Percentiles rank a stretch among this genome's conserved stretches.
phyloP scores from a whole-genome alignment of 2,329 filamentous ascomycete species.

The Scopulariopsis brevicaulis region DNA sequence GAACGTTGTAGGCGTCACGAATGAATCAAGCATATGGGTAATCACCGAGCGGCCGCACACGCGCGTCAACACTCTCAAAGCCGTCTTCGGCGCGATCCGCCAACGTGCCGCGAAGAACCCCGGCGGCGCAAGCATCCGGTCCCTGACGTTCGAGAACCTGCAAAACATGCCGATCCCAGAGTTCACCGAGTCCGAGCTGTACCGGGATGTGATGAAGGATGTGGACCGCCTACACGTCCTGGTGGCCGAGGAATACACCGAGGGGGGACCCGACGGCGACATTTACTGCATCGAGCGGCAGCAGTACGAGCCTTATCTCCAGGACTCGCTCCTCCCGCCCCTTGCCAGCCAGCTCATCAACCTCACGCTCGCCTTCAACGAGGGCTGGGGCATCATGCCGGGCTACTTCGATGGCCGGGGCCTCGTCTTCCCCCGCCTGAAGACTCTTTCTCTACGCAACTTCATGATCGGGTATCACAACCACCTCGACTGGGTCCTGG shows the following conservation, averaged over 20 bases:
- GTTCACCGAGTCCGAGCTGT: constrained; percentile 5
- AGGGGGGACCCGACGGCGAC: constrained; percentile 7
- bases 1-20: neutral
- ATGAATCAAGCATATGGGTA: neutral
- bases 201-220: constrained; percentile 6
- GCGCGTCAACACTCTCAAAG: constrained; percentile 3
- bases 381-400: constrained; percentile 11
- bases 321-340: constrained; percentile 6
- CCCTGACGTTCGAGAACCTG: constrained; percentile 10
- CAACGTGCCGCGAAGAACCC: constrained; percentile 6
- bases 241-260: constrained; percentile 4
- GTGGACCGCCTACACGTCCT: constrained; percentile 10
- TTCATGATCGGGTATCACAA: constrained; percentile 10
- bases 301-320: constrained; percentile 12
- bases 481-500: constrained; percentile 14
- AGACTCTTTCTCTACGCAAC: constrained; percentile 6
- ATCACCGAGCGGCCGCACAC: neutral
- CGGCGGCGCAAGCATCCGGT: constrained; percentile 3
- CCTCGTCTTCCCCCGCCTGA: constrained; percentile 11
- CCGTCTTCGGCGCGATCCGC: constrained; percentile 9
- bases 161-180: constrained; percentile 9
- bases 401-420: constrained; percentile 10
- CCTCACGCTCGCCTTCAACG: constrained; percentile 9
- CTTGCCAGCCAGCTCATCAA: constrained; percentile 10
- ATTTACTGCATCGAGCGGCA: constrained; percentile 8